phyloP scores from a whole-genome alignment of 1,139 yeast genomes.

The Saccharomyces hybrid region DNA sequence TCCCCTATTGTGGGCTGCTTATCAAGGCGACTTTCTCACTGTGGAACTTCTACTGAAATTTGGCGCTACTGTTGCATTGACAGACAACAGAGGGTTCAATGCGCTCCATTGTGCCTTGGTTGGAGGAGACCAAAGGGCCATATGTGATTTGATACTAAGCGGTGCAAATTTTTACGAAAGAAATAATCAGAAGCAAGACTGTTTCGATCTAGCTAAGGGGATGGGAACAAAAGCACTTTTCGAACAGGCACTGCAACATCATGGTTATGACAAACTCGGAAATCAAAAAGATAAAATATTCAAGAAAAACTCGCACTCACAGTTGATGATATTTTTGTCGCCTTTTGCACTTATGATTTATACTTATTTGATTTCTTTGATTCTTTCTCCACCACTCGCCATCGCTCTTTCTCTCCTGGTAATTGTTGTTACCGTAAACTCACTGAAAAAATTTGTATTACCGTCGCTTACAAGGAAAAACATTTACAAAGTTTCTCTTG shows the following conservation, averaged over 20 bases:
- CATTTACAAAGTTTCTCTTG: neutral
- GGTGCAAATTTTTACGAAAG: conserved; percentile 56
- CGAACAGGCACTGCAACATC: conserved; percentile 35
- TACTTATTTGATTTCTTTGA: conserved; percentile 31
- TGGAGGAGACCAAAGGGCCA: conserved; percentile 46
- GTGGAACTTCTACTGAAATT: conserved; percentile 60
- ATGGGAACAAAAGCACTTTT: conserved; percentile 56
- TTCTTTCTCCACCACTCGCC: conserved; percentile 26
- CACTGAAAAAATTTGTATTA: neutral
- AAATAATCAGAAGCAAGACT: conserved; percentile 53
- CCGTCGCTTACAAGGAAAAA: neutral
- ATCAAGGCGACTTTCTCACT: conserved; percentile 75
- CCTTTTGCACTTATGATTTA: conserved; percentile 54
- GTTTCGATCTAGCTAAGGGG: conserved; percentile 61
- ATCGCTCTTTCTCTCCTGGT: neutral
- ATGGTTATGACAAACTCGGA: neutral
- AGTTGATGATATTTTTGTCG: conserved; percentile 48
- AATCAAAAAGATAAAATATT: conserved; percentile 31
- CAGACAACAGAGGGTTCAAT: conserved; percentile 60
- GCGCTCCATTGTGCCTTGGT: conserved; percentile 84
- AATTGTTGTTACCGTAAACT: neutral
- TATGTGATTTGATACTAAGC: conserved; percentile 42
- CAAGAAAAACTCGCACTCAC: conserved; percentile 43
- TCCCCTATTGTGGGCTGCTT: conserved; percentile 85
- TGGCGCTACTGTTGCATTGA: conserved; percentile 58